Conservation (phyloP, 805 yeast genomes). For the Metschnikowia arizonensis region DNA sequence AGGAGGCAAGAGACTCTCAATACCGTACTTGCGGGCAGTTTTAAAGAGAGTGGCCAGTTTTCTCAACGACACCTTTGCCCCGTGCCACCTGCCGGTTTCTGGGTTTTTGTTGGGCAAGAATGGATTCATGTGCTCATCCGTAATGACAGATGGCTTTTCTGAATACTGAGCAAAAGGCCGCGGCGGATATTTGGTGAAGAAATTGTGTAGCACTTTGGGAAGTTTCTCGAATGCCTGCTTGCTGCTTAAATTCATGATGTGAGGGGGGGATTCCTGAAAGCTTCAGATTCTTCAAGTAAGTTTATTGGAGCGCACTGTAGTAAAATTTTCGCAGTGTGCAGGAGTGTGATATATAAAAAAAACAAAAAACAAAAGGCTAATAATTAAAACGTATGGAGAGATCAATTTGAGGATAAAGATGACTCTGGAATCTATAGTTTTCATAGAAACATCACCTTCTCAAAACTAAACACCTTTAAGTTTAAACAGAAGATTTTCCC, state of each 20-base stretch:
- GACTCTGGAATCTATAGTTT: no score
- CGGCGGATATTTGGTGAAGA: constrained; percentile 83
- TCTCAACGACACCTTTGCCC: constrained; percentile 74
- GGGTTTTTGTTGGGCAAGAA: constrained; percentile 83
- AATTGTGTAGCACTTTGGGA: constrained; percentile 65
- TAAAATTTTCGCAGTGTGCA: constrained; percentile 16
- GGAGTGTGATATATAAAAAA: no score
- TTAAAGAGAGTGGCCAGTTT: constrained; percentile 81
- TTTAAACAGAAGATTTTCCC: no score
- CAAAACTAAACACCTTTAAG: no score
- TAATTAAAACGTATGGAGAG: no score
- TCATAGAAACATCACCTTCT: no score
- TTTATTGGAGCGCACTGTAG: constrained; percentile 1
- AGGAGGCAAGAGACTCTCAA: constrained; percentile 71
- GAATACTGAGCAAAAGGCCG: constrained; percentile 68
- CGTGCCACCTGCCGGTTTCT: constrained; percentile 70
- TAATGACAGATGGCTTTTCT: constrained; percentile 57
- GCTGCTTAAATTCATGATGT: constrained; percentile 27
- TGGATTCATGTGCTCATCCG: constrained; percentile 76
- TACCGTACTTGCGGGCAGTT: constrained; percentile 76
- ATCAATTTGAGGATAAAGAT: no score
- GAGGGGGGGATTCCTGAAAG: neutral
- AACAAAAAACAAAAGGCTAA: no score
- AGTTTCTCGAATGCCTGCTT: constrained; percentile 53
- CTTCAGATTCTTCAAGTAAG: no score